Percentiles rank a stretch among this genome's conserved stretches.
Evolutionary conservation across 768 basidiomycete genomes (phyloP).

Genomic region (Pholiota microspora): DNA sequence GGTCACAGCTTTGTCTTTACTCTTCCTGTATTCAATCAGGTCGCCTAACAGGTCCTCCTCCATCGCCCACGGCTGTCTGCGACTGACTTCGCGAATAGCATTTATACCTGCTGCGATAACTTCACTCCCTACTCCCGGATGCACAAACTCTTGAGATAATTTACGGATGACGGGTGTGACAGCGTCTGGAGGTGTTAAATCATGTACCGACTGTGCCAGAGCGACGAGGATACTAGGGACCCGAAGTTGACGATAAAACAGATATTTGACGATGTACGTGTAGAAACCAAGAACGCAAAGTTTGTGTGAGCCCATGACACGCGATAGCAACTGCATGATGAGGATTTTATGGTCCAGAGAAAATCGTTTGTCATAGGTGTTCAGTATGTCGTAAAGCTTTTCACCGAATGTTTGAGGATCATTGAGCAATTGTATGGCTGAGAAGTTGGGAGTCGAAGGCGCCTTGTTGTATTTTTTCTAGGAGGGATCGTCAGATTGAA

Average conservation of each 20-base stretch:
- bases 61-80: slow-evolving; percentile 95
- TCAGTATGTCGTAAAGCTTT: slow-evolving; percentile 84
- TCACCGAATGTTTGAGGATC: slow-evolving; percentile 97
- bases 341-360: slow-evolving; percentile 96
- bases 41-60: slow-evolving; percentile 92
- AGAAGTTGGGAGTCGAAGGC: slow-evolving; percentile 64
- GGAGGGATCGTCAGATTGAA: background rate
- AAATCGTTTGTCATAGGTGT: slow-evolving; percentile 89
- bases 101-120: slow-evolving; percentile 98
- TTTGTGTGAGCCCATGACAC: slow-evolving; percentile 92
- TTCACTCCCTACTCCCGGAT: slow-evolving; percentile 94
- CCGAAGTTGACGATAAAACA: slow-evolving; percentile 87
- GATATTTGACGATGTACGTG: slow-evolving; percentile 93
- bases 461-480: slow-evolving; percentile 35
- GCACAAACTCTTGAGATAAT: slow-evolving; percentile 93
- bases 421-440: slow-evolving; percentile 87
- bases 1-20: slow-evolving; percentile 89
- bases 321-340: slow-evolving; percentile 93
- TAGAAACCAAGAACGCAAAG: slow-evolving; percentile 93
- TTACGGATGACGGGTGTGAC: slow-evolving; percentile 88
- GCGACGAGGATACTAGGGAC: slow-evolving; percentile 92
- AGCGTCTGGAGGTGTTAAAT: slow-evolving; percentile 91
- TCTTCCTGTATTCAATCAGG: slow-evolving; percentile 92
- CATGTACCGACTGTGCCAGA: slow-evolving; percentile 93
- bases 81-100: slow-evolving; percentile 90